Evolutionary conservation across 2,329 filamentous ascomycete genomes (phyloP).

Genomic region (Microcera coccophila): DNA sequence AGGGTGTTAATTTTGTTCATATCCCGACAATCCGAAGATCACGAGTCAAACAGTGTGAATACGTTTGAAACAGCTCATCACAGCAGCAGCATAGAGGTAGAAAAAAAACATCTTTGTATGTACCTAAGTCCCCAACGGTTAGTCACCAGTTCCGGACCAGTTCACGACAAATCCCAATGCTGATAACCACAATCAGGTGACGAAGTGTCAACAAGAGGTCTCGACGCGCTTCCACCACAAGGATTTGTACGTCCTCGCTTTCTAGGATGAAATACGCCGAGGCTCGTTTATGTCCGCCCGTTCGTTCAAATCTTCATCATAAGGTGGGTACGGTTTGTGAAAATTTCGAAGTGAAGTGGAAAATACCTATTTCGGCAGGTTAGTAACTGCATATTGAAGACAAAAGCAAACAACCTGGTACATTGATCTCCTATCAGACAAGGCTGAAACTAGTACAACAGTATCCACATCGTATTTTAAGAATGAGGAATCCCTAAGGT

Average conservation of each 20-base stretch:
- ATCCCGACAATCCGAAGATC: conserved; percentile 38
- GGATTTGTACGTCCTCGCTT: conserved; percentile 61
- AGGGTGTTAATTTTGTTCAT: conserved; percentile 54
- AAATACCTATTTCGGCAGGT: conserved; percentile 43
- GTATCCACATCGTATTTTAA: conserved; percentile 63
- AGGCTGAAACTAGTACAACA: conserved; percentile 63
- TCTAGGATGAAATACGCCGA: conserved; percentile 43
- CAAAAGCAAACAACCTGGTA: conserved; percentile 19
- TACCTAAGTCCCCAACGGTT: conserved; percentile 35
- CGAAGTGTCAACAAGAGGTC: conserved; percentile 63
- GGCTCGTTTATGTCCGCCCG: conserved; percentile 65
- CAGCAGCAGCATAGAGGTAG: conserved; percentile 23
- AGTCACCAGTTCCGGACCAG: conserved; percentile 25
- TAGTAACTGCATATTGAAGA: conserved; percentile 30
- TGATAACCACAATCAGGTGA: conserved; percentile 54
- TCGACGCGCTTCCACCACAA: conserved; percentile 48
- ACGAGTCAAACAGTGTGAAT: conserved; percentile 60
- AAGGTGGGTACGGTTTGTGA: conserved; percentile 29
- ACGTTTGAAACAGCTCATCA: conserved; percentile 49
- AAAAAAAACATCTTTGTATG: conserved; percentile 21
- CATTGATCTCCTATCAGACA: conserved; percentile 54
- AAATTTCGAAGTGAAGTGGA: conserved; percentile 10
- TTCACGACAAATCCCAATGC: conserved; percentile 27
- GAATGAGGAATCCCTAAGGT: conserved; percentile 66
- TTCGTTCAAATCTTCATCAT: conserved; percentile 67